phyloP scores from a whole-genome alignment of 2,329 filamentous ascomycete genomes.

The Macrophomina pseudophaseolina region DNA sequence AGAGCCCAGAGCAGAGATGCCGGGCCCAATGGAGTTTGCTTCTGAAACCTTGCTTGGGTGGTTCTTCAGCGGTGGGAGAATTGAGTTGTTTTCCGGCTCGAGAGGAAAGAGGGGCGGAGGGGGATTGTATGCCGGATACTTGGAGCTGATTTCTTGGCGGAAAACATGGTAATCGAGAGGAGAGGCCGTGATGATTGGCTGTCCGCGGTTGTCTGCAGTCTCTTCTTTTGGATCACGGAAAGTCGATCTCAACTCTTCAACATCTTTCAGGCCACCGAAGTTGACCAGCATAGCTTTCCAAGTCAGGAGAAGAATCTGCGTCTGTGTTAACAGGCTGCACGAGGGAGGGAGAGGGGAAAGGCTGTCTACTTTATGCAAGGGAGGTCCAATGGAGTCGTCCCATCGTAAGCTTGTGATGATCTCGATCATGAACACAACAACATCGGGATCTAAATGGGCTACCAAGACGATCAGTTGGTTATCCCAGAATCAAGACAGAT shows the following conservation, averaged over 20 bases:
- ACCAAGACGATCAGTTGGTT: background rate
- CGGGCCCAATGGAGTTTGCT: constrained; percentile 57
- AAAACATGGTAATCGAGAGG: constrained; percentile 96
- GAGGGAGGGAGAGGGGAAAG: background rate
- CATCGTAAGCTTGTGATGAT: constrained; percentile 59
- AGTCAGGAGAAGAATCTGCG: constrained; percentile 75
- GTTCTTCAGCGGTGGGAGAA: constrained; percentile 82
- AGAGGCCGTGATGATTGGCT: constrained; percentile 86
- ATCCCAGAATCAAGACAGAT: background rate
- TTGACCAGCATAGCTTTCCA: constrained; percentile 91
- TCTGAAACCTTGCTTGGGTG: constrained; percentile 63
- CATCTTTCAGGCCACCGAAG: constrained; percentile 78
- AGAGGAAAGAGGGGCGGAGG: constrained; percentile 82
- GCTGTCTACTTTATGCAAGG: constrained; percentile 41
- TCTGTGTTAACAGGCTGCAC: background rate
- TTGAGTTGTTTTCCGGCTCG: constrained; percentile 87
- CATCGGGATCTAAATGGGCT: constrained; percentile 63
- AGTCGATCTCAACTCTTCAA: constrained; percentile 74
- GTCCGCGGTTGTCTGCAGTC: constrained; percentile 64
- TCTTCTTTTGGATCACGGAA: constrained; percentile 64
- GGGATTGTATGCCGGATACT: constrained; percentile 95
- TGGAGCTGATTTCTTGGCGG: constrained; percentile 94
- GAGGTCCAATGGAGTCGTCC: constrained; percentile 65
- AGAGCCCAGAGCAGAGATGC: constrained; percentile 53
- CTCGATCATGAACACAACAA: constrained; percentile 75